Conservation (phyloP, 1,139 yeast species). For the Candida pseudoviswanathii region DNA sequence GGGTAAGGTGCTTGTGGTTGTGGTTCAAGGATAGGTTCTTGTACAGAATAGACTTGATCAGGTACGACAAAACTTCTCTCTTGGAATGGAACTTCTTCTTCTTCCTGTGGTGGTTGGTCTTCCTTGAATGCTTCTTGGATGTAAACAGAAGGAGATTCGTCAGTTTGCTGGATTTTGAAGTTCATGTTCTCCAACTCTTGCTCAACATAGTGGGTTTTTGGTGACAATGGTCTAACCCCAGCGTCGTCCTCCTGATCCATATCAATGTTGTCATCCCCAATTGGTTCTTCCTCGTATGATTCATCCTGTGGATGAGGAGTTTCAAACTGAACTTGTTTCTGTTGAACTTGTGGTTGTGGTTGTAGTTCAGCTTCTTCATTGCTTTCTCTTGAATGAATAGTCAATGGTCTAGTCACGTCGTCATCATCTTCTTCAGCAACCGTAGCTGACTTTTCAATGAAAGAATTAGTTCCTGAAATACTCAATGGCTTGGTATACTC, state of each 20-base stretch:
- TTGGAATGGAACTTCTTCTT: not conserved
- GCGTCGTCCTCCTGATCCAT: not conserved
- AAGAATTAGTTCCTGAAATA: not conserved
- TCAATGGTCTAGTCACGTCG: not conserved
- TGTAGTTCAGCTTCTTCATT: not conserved
- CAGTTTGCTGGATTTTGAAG: constrained; percentile 19
- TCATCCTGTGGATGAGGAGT: constrained; percentile 3
- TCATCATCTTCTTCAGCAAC: not conserved
- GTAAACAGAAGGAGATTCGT: constrained; percentile 16
- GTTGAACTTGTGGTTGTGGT: too few species aligned
- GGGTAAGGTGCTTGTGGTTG: constrained; percentile 1
- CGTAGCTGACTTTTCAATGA: not conserved
- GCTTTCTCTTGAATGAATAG: not conserved
- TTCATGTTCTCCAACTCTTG: constrained; percentile 33
- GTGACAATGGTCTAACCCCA: constrained; percentile 30
- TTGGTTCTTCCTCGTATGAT: not conserved
- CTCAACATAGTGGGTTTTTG: constrained; percentile 33
- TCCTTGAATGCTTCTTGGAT: constrained; percentile 5
- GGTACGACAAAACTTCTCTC: not conserved
- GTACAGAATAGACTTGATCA: too few species aligned
- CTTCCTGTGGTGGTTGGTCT: not conserved
- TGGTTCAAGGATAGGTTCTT: not conserved
- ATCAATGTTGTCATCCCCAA: not conserved
- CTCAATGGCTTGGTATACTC: constrained; percentile 1
- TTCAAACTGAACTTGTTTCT: not conserved